phyloP scores from a whole-genome alignment of 1,284 basidiomycete species.

The Bondarzewia mesenterica region DNA sequence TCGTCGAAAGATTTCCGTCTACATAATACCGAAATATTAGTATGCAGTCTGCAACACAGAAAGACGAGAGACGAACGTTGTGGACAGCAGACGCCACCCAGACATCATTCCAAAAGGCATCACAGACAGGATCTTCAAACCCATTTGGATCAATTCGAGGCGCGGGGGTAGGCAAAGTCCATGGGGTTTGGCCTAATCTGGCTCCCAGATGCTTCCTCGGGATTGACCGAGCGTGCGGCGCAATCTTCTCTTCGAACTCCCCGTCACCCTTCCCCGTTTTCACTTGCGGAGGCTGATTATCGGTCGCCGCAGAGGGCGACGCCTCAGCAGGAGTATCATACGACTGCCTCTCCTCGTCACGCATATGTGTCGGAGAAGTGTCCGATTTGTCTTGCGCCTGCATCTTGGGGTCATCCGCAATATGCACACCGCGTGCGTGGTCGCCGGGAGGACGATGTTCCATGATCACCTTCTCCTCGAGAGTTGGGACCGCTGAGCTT shows the following conservation, averaged over 20 bases:
- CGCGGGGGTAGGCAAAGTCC: constrained; percentile 56
- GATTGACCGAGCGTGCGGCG: constrained; percentile 39
- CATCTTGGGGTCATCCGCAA: constrained; percentile 22
- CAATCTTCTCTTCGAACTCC: constrained; percentile 43
- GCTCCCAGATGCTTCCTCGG: constrained; percentile 49
- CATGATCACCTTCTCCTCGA: constrained; percentile 61
- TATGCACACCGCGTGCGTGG: constrained; percentile 27
- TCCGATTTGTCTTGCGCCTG: constrained; percentile 10
- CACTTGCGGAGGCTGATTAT: constrained; percentile 39
- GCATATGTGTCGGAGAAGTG: constrained; percentile 26
- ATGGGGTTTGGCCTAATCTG: constrained; percentile 45
- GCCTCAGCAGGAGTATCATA: constrained; percentile 51
- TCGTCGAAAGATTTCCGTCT: constrained; percentile 92
- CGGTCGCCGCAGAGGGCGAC: constrained; percentile 29
- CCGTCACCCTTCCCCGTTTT: constrained; percentile 36
- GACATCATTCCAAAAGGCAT: constrained; percentile 81
- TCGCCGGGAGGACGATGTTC: constrained; percentile 28
- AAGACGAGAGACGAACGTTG: constrained; percentile 54
- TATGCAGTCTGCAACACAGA: constrained; percentile 5
- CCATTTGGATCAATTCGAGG: constrained; percentile 70
- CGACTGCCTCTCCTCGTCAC: constrained; percentile 32
- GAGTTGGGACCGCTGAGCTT: constrained; percentile 57
- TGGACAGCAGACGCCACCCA: constrained; percentile 83
- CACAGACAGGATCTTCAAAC: constrained; percentile 83
- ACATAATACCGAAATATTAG: constrained; percentile 11